Evolutionary conservation across 495 filamentous ascomycete genomes (phyloP), one percentile per base, ranked within the genome.

Genomic region (Neurospora terricola): DNA sequence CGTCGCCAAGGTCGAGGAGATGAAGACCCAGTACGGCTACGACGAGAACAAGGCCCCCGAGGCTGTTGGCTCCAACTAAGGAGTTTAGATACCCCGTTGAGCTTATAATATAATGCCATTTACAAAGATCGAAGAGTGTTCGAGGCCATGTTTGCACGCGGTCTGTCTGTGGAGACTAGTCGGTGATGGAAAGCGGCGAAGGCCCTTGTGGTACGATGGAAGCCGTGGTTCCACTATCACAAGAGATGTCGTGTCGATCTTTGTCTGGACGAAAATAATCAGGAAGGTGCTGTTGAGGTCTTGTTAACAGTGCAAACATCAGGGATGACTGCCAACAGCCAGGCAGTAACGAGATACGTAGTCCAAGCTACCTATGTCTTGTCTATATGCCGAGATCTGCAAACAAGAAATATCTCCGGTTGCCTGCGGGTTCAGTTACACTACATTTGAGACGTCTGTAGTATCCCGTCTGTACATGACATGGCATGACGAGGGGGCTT

Each of bases 21-120:
- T 94, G 80, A 93, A 94, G 86, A 80, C 77, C 73, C 89, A 86
- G 77, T 88, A 91, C 82, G 91, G 90, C 69, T 90, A 84, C 76
- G 85, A 89, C 80, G 78, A 78, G 23, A 77, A 82, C 77, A 89
- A 89, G 84, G 77, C 76, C 71, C 86, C 87, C 73, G 87, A 88
- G 84, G 81, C 83, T 38, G 84, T 88, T 73, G 84, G 84, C 70
- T 77, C 39, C 69, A 70, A 66, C 54, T 66, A 66, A 66, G 21
- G 27, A 16, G 54, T 3, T 18, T 48, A 66, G 21, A 72, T 72
- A 72, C 71, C 39, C 39, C 54, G 27, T 66, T 66, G 54, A 69
- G 38, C n/a, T 40, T 23, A 37, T 39, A 43, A n/a, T 34, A 34
- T 34, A 34, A 66, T 62, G 54, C 27, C 54, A 30, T 62, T 18